Conservation (phyloP, 2,329 filamentous ascomycete species). For the Lizonia empirigonia region DNA sequence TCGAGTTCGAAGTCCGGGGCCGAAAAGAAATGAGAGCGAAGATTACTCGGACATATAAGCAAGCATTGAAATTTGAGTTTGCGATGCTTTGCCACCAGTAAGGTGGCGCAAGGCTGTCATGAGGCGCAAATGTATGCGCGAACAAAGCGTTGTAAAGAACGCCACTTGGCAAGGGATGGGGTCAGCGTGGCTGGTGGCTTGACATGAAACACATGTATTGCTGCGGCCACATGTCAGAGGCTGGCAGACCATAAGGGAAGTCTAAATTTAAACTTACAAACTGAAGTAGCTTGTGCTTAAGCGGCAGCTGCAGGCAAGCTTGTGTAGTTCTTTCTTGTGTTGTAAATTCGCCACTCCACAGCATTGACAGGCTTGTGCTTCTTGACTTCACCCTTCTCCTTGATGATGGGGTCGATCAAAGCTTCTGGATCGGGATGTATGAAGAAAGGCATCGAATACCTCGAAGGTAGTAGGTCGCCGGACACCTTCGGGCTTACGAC, state of each 20-base stretch:
- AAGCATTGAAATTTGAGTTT: not conserved
- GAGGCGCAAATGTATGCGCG: conserved; percentile 15
- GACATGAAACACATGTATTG: conserved; percentile 7
- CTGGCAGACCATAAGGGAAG: not conserved
- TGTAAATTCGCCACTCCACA: conserved; percentile 44
- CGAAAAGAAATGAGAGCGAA: not conserved
- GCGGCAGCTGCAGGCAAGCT: conserved; percentile 4
- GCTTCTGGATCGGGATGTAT: conserved; percentile 45
- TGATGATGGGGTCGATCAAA: conserved; percentile 44
- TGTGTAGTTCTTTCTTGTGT: conserved; percentile 39
- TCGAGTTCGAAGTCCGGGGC: too few species aligned
- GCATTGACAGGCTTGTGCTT: conserved; percentile 48
- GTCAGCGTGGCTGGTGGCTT: conserved; percentile 6
- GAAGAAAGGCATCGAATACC: conserved; percentile 51
- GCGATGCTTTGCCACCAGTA: not conserved
- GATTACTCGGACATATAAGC: not conserved
- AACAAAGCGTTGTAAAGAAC: conserved; percentile 20
- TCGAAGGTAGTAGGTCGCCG: conserved; percentile 34
- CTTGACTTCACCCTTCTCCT: conserved; percentile 39
- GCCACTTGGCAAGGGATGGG: conserved; percentile 12
- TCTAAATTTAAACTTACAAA: not conserved
- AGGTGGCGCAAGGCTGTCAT: conserved; percentile 11
- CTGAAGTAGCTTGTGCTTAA: not conserved
- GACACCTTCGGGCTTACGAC: conserved; percentile 41
- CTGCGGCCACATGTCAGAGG: conserved; percentile 1